Conservation (phyloP, 495 filamentous ascomycete genomes). For the Neurospora pannonica region DNA sequence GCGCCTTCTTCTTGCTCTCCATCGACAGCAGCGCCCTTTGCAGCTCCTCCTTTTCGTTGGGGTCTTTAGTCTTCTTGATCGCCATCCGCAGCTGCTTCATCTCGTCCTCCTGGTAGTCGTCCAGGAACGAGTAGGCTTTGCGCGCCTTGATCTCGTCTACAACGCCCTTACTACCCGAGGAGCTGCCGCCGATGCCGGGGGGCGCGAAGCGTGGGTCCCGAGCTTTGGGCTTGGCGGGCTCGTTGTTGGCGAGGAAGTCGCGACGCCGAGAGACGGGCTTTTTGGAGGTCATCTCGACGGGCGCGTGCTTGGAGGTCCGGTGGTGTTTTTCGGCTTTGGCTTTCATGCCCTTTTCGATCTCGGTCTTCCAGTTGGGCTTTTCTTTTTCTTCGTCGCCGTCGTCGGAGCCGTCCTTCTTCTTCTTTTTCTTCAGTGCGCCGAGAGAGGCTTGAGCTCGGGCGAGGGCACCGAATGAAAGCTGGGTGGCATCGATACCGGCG, state of each 20-base stretch:
- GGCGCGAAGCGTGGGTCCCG: slow-evolving; percentile 78
- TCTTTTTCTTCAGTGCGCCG: slow-evolving; percentile 18
- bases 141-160: slow-evolving; percentile 47
- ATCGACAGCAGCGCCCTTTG: slow-evolving; percentile 57
- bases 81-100: slow-evolving; percentile 59
- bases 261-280: slow-evolving; percentile 71
- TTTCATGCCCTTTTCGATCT: slow-evolving; percentile 8
- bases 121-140: slow-evolving; percentile 74
- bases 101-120: slow-evolving; percentile 73
- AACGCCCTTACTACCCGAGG: slow-evolving; percentile 18
- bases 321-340: slow-evolving; percentile 6
- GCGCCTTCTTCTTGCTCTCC: slow-evolving; percentile 59
- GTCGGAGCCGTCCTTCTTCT: slow-evolving; percentile 1
- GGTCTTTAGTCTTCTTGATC: slow-evolving; percentile 57
- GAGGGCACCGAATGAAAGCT: slow-evolving; percentile 78
- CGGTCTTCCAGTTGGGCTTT: slow-evolving; percentile 2
- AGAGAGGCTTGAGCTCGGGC: slow-evolving; percentile 73
- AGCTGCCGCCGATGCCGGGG: slow-evolving; percentile 38
- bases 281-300: slow-evolving; percentile 69
- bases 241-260: slow-evolving; percentile 48
- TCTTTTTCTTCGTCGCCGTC: slow-evolving; percentile 4
- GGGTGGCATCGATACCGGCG: slow-evolving; percentile 29
- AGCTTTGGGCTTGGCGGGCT: slow-evolving; percentile 37
- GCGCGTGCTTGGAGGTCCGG: slow-evolving; percentile 79
- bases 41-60: slow-evolving; percentile 50